Base-by-base conservation (phyloP, 2,329 filamentous ascomycete species). In the Hypomyces perniciosus region DNA sequence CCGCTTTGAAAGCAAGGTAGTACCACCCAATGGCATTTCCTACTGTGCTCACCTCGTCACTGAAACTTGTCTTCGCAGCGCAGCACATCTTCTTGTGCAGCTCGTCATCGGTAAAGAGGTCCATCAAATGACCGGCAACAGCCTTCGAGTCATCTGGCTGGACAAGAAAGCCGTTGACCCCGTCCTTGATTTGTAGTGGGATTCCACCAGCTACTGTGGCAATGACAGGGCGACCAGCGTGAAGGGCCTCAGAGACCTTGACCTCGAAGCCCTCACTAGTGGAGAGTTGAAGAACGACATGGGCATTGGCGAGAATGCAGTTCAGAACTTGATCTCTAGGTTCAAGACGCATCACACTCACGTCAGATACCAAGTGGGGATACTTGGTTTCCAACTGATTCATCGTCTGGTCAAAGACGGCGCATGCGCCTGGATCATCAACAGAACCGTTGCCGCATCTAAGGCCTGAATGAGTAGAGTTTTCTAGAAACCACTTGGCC, bases 181-280 rank as follows among this genome's bases (percentile, higher is more conserved):
- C 75, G 59, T 91, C 72, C 65, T 86, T 77, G 51, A 93, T 78
- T 64, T 93, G 88, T 4, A 92, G 73, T 1, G 88, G 87, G 48
- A 93, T 91, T 8, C 88, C 88, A n/a, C 88, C 88, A 1, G 84
- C 83, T 20, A 76, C 74, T 1, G 85, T 88, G 3, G 85, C 86
- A 55, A 93, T 89, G 60, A 90, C 79, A 1, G 88, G 88, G 2
- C 85, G 81, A 10, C 88, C 88, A 41, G 90, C 88, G 62, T 91
- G 88, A 26, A 92, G 74, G 1, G 86, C 88, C 68, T 93, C 89
- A 0, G 85, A 90, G 5, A 93, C 87, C 68, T 93, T 93, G 59
- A 93, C 85, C 67, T 93, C 88, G 59, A 93, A 93, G 0, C 88
- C 88, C 64, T 93, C 88, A 34, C 86, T 80, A 0, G 85, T 90